A percentile compares a stretch with the other conserved stretches of the same genome.
phyloP scores from a whole-genome alignment of 495 filamentous ascomycete species.

The Tuber aestivum region DNA sequence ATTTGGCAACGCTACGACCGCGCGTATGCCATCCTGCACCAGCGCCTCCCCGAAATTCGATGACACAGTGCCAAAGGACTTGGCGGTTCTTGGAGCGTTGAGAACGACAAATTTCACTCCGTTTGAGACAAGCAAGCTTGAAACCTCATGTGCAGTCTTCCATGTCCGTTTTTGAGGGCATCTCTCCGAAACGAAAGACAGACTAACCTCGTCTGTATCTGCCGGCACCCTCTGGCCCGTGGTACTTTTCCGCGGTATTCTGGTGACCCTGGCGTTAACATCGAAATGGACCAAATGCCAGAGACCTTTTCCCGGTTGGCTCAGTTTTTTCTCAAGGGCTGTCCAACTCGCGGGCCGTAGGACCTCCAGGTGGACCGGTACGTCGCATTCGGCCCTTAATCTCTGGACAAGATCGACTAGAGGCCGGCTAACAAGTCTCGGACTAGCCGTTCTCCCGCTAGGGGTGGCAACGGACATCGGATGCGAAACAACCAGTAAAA shows the following conservation, averaged over 20 bases:
- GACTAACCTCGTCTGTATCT: constrained; percentile 14
- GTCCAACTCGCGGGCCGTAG: constrained; percentile 28
- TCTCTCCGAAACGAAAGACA: constrained; percentile 27
- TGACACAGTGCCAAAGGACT: constrained; percentile 12
- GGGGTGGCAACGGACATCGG: neutral
- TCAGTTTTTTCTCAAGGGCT: constrained; percentile 16
- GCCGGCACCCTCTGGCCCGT: neutral
- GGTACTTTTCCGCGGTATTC: too few species aligned
- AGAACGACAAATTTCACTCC: constrained; percentile 23
- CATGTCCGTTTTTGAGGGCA: constrained; percentile 19
- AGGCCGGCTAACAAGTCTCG: constrained; percentile 16
- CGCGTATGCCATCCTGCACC: constrained; percentile 17
- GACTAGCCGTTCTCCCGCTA: constrained; percentile 8
- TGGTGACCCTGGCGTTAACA: constrained; percentile 18
- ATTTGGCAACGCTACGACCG: constrained; percentile 25
- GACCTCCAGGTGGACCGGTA: constrained; percentile 23
- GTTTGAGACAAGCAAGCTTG: constrained; percentile 10
- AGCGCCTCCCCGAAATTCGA: constrained; percentile 23
- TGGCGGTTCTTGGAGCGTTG: constrained; percentile 20
- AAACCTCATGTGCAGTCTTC: constrained; percentile 15
- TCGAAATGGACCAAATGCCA: constrained; percentile 30
- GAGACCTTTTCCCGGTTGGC: constrained; percentile 11
- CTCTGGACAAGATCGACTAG: constrained; percentile 19
- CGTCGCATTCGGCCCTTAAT: constrained; percentile 7
- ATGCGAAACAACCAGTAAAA: constrained; percentile 24